Base-by-base conservation (phyloP, 192 early-diverging fungal genomes). In the Gryganskiella cystojenkinii region DNA sequence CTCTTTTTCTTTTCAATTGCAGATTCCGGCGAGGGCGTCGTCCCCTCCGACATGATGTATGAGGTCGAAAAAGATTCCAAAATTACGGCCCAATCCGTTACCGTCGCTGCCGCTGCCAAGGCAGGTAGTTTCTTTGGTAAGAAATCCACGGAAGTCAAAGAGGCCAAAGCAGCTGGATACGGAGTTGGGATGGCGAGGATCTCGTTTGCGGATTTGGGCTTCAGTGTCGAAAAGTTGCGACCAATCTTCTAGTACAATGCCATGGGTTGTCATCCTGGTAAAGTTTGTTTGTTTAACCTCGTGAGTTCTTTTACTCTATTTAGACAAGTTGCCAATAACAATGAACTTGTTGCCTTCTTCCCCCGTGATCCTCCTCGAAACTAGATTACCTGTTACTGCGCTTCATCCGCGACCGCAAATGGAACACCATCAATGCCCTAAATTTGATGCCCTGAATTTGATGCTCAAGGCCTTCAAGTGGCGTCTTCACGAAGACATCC, bases 381-480 rank as follows among this genome's bases (percentile, higher is more conserved):
- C 37, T 33, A 75, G 95, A 96, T 76, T 69, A 87, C 0, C 68
- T 94, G n/a, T 34, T 93, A 45, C 84, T 95, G 37, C 86, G 95
- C 19, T 96, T 94, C 76, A 78, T 96, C 52, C 86, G 95, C 31
- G 96, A 95, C 20, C 86, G 96, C 54, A 97, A 97, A 64, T 98
- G 95, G 94, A 86, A 95, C 58, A 83, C 92, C 3, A 75, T 89
- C 40, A 90, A 90, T 45, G 92, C 95, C 0, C 74, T 92, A 6
- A 81, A 67, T 5, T 95, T 96, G 95, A 54, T 92, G 17, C 61
- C 0, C 74, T 92, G 8, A 81, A 67, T 5, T 95, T 96, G 95
- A 54, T 92, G 17, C 61, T 91, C 27, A 75, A 85, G 27, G 84
- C 89, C 14, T 73, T 96, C 64, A 83, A 87, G 47, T 98, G 96